Evolutionary conservation across 2,329 filamentous ascomycete genomes (phyloP).

Genomic region (Colletotrichum viniferum): DNA sequence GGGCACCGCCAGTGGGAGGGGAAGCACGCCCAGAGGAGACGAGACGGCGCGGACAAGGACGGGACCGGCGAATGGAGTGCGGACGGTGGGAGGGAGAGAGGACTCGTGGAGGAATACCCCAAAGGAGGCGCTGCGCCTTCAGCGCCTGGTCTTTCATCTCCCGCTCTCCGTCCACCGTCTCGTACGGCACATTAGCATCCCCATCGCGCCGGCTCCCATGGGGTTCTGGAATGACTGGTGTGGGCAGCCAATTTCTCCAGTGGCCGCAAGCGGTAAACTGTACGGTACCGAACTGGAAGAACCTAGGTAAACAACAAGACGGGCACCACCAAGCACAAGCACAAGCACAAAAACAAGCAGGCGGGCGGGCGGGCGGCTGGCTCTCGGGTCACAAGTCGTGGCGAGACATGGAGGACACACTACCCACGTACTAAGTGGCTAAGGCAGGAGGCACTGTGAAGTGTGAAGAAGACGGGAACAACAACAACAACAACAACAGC

Average conservation of each 20-base stretch:
- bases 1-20: neutral
- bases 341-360: neutral
- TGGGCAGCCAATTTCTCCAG: slow-evolving; percentile 18
- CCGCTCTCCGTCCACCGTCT: neutral
- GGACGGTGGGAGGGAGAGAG: neutral
- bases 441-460: neutral
- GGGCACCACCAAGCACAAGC: neutral
- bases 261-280: slow-evolving; percentile 8
- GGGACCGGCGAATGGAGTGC: neutral
- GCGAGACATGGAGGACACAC: neutral
- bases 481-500: neutral
- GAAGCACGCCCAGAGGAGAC: neutral
- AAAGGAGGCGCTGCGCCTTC: neutral
- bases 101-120: neutral
- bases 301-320: neutral
- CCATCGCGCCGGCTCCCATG: slow-evolving; percentile 1
- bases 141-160: slow-evolving; percentile 9
- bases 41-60: neutral
- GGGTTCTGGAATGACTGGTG: slow-evolving; percentile 19
- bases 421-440: neutral
- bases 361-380: neutral
- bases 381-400: neutral
- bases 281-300: neutral
- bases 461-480: neutral
- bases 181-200: slow-evolving; percentile 1